Percentiles rank a stretch among this genome's conserved stretches.
Conservation (phyloP, 169 alveolate genomes). For the Eimeria sp. region DNA sequence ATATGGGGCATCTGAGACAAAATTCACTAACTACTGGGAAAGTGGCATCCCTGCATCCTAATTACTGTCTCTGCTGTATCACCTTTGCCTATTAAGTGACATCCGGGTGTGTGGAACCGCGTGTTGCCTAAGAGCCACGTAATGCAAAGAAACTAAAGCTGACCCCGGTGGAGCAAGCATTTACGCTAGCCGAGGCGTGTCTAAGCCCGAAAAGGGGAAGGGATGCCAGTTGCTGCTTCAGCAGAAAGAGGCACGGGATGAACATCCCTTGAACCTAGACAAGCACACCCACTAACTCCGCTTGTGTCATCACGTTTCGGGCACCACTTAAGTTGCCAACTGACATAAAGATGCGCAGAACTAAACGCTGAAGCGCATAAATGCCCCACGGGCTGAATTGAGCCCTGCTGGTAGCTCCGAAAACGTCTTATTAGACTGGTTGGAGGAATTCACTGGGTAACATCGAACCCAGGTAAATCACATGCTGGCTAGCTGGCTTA, state of each 20-base stretch:
- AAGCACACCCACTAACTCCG: background rate
- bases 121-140: background rate
- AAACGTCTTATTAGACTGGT: conserved; percentile 12
- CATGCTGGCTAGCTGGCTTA: conserved; percentile 45
- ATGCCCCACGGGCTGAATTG: background rate
- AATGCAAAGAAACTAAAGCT: background rate
- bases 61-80: background rate
- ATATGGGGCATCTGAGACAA: background rate
- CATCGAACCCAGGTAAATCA: conserved; percentile 6
- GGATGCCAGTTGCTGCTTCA: background rate
- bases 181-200: background rate
- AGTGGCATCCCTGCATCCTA: background rate
- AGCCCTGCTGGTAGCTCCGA: conserved; percentile 8
- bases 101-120: background rate
- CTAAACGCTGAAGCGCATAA: background rate
- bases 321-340: background rate
- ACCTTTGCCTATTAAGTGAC: background rate
- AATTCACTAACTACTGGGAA: background rate
- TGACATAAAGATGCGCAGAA: background rate
- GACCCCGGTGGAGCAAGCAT: background rate
- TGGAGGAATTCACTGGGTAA: conserved; percentile 7
- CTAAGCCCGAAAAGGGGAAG: background rate
- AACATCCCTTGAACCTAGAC: background rate
- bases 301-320: background rate
- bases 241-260: background rate